Evolutionary conservation across 371 early-diverging fungal species (phyloP).

Genomic region (Mortierella sp.): DNA sequence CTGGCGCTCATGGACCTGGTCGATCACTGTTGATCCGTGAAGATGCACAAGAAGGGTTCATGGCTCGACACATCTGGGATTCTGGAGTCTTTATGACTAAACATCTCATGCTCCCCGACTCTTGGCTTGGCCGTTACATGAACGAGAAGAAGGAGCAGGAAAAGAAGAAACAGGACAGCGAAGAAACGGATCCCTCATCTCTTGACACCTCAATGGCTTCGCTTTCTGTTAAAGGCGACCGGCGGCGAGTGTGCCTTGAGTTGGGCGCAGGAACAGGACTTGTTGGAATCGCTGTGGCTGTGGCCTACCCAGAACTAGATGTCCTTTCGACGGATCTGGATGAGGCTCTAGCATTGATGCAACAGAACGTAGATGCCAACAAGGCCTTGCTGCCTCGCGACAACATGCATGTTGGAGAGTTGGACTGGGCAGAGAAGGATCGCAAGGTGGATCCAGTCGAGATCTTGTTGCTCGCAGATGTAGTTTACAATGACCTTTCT

Average conservation of each 20-base stretch:
- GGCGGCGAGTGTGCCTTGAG: constrained; percentile 41
- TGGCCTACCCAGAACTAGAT: constrained; percentile 42
- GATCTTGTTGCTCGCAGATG: constrained; percentile 47
- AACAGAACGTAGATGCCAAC: constrained; percentile 52
- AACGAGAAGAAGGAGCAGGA: constrained; percentile 12
- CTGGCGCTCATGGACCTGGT: constrained; percentile 31
- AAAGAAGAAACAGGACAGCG: background rate
- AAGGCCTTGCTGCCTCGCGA: constrained; percentile 24
- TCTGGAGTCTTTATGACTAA: constrained; percentile 54
- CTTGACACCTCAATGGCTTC: constrained; percentile 25
- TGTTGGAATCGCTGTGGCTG: constrained; percentile 50
- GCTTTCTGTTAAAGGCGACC: constrained; percentile 19
- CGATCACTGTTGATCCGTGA: constrained; percentile 38
- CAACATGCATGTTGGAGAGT: constrained; percentile 46
- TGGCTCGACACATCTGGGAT: constrained; percentile 54
- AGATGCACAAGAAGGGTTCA: constrained; percentile 49
- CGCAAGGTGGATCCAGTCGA: constrained; percentile 50
- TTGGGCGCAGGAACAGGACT: constrained; percentile 54
- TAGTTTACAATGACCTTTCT: constrained; percentile 50
- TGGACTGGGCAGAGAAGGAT: constrained; percentile 53
- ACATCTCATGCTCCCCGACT: constrained; percentile 43
- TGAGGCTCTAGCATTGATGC: constrained; percentile 49
- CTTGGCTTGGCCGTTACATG: constrained; percentile 51
- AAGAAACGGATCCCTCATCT: background rate
- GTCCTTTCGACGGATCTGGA: constrained; percentile 48